These are phyloP conservation scores for Chrysoporthe deuterocubensis DNA, from an alignment of 2,329 filamentous ascomycete species.

Conservation along the genomic window DNA sequence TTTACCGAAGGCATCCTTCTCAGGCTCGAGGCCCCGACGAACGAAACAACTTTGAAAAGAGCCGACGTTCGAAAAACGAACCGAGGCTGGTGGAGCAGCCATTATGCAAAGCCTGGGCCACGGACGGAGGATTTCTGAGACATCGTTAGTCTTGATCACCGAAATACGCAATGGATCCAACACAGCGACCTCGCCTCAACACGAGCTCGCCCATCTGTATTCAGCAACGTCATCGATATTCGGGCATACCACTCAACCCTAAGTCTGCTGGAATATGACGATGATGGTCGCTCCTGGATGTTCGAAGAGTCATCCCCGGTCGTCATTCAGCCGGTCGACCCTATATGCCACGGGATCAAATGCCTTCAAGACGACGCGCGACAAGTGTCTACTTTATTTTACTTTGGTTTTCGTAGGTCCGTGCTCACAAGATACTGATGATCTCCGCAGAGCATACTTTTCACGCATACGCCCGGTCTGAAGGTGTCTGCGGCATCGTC, in stretches of 20 bases:
- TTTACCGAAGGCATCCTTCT: background rate
- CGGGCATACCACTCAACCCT: no score
- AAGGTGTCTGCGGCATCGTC: constrained; percentile 76
- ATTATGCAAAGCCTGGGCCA: background rate
- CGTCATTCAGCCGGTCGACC: background rate
- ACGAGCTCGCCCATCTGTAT: background rate
- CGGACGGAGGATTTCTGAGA: background rate
- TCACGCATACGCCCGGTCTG: constrained; percentile 75
- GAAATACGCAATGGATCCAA: background rate
- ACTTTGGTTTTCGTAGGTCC: background rate
- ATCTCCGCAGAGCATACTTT: constrained; percentile 65
- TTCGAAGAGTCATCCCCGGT: background rate
- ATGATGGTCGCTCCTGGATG: no score
- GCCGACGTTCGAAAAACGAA: background rate
- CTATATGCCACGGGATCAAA: background rate
- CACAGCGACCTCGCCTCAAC: background rate
- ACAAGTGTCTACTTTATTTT: background rate
- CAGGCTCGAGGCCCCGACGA: background rate
- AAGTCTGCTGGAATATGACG: no score
- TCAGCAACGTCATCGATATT: no score
- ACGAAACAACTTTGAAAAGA: background rate
- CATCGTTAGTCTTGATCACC: background rate
- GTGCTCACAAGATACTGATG: background rate
- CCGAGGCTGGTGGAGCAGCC: background rate
- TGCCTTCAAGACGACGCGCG: background rate